A percentile compares a stretch with the other conserved stretches of the same genome.
These are phyloP conservation scores for Vicia faba DNA, from an alignment of 306 rosid genomes.

Conservation along the genomic window DNA sequence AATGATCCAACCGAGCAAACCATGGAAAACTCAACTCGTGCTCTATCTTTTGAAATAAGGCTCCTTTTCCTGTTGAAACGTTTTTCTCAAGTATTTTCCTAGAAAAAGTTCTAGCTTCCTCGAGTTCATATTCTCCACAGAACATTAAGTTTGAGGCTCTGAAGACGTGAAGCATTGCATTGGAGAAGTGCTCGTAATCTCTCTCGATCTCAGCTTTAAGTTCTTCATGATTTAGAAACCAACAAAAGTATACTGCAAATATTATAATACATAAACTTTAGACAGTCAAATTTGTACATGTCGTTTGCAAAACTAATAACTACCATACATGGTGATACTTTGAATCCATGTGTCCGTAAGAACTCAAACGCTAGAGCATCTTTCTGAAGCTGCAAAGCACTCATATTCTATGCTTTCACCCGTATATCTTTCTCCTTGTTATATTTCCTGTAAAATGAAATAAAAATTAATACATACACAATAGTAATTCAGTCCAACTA, in stretches of 20 bases:
- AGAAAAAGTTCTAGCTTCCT: no score
- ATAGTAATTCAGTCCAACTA: no score
- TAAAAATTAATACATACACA: no score
- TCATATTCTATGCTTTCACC: neutral
- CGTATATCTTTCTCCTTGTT: slow-evolving; percentile 11
- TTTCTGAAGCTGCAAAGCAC: slow-evolving; percentile 37
- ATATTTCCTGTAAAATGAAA: slow-evolving; percentile 40
- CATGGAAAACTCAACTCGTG: no score
- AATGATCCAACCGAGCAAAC: slow-evolving; percentile 65
- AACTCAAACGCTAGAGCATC: slow-evolving; percentile 48
- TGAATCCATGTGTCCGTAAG: slow-evolving; percentile 48
- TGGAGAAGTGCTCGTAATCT: slow-evolving; percentile 36
- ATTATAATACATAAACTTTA: no score
- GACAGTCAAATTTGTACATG: no score
- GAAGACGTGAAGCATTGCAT: slow-evolving; percentile 37
- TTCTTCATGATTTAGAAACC: slow-evolving; percentile 39
- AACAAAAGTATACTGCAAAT: no score
- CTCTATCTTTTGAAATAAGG: no score
- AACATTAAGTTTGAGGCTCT: slow-evolving; percentile 47
- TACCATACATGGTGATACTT: slow-evolving; percentile 46
- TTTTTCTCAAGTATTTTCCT: no score
- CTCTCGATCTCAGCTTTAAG: slow-evolving; percentile 26
- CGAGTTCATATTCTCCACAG: no score
- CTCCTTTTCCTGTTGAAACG: no score
- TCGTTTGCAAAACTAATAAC: no score